A percentile compares a stretch with the other conserved stretches of the same genome.
Conservation (phyloP, 345 rosid species). For the Pistacia integerrima region DNA sequence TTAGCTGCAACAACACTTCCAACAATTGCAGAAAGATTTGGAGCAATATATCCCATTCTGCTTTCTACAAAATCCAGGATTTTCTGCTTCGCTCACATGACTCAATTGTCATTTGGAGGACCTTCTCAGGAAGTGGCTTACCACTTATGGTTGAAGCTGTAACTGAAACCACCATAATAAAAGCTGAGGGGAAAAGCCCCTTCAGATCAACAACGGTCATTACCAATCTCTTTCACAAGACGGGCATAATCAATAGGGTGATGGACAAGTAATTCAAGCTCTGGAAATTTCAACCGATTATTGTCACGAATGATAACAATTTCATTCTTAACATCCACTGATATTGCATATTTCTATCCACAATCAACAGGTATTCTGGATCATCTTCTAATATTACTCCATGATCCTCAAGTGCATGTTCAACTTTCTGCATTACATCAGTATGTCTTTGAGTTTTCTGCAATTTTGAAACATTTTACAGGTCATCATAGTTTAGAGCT, state of each 20-base stretch:
- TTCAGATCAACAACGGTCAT: constrained; percentile 91
- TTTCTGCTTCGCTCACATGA: too few species aligned
- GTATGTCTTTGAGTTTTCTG: too few species aligned
- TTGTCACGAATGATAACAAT: constrained; percentile 87
- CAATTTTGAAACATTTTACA: too few species aligned
- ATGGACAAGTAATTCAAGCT: constrained; percentile 89
- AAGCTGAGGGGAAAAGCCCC: constrained; percentile 84
- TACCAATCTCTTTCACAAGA: constrained; percentile 89
- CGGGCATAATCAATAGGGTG: constrained; percentile 97
- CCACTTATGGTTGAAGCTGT: constrained; percentile 97
- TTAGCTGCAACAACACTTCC: constrained; percentile 98
- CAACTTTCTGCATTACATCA: constrained; percentile 71
- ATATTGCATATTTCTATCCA: constrained; percentile 84
- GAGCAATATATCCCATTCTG: too few species aligned
- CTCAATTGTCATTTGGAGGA: constrained; percentile 71
- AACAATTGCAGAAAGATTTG: too few species aligned
- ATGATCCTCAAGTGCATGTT: constrained; percentile 62
- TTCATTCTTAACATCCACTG: constrained; percentile 91
- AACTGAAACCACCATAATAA: constrained; percentile 94
- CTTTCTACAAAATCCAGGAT: too few species aligned
- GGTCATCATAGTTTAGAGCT: too few species aligned
- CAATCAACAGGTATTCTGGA: constrained; percentile 92
- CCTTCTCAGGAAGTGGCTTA: constrained; percentile 83
- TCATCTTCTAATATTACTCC: constrained; percentile 86
- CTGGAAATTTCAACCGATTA: constrained; percentile 80